phyloP scores from a whole-genome alignment of 2,329 filamentous ascomycete genomes.

The Chrysoporthe deuterocubensis region DNA sequence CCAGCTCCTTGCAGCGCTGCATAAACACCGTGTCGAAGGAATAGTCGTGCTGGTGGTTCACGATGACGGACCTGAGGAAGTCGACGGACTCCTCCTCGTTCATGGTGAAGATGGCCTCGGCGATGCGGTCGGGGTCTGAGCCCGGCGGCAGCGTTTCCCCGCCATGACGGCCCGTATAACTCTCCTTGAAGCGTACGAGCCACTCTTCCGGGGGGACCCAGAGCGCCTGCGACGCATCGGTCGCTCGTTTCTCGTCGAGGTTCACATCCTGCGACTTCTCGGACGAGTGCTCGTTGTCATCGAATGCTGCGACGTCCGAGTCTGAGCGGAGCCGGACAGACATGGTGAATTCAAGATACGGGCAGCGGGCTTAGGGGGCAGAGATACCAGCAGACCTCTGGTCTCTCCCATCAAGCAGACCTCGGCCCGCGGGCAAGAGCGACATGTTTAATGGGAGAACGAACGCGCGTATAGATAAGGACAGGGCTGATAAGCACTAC shows the following conservation, averaged over 20 bases:
- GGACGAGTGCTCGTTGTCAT: slow-evolving; percentile 6
- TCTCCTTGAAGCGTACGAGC: slow-evolving; percentile 18
- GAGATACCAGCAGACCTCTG: neutral
- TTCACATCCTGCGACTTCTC: slow-evolving; percentile 8
- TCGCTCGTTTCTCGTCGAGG: slow-evolving; percentile 21
- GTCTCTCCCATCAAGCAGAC: neutral
- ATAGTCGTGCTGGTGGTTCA: slow-evolving; percentile 35
- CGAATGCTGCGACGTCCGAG: slow-evolving; percentile 3
- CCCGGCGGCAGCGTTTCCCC: slow-evolving; percentile 24
- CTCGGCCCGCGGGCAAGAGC: neutral
- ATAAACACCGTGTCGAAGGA: slow-evolving; percentile 35
- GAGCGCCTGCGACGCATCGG: slow-evolving; percentile 1
- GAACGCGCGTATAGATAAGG: neutral
- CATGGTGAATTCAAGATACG: neutral
- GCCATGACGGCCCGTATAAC: slow-evolving; percentile 23
- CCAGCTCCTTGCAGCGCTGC: slow-evolving; percentile 31
- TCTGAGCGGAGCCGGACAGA: neutral
- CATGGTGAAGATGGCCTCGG: slow-evolving; percentile 24
- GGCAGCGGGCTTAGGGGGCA: too few species aligned
- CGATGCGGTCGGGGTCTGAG: slow-evolving; percentile 24
- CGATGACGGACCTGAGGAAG: slow-evolving; percentile 28
- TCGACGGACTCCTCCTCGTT: slow-evolving; percentile 16
- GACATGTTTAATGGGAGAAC: neutral
- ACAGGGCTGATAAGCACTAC: neutral
- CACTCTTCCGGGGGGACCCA: slow-evolving; percentile 22